Base-by-base conservation (phyloP, 163 green algal genomes). In the Scenedesmus sp. region DNA sequence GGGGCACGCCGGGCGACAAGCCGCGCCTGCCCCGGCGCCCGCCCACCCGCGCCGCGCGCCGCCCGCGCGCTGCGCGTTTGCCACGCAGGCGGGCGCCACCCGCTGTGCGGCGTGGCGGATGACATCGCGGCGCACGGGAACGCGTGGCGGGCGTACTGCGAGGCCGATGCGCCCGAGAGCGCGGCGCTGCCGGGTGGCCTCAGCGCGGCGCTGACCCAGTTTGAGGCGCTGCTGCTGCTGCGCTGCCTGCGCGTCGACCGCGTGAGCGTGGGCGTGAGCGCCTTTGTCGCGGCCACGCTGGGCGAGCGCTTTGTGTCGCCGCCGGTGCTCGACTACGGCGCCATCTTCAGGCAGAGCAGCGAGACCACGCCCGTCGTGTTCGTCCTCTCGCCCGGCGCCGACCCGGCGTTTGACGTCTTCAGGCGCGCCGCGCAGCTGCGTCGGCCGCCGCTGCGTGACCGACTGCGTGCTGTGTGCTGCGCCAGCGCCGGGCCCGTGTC, bases 351-450 rank as follows among this genome's bases (percentile, higher is more conserved):
- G 56, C 88, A 95, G 77, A 93, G 83, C 69, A 92, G 65, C 13
- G 73, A 88, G 44, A 83, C 80, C 26, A 96, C 92, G 50, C 93
- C 93, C 29, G 90, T 97, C 54, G 86, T 97, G 31, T 97, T 97
- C 81, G 86, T 97, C 51, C 90, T 97, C 28, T 95, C 89, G 26
- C 93, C 93, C 4, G 92, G 88, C 28, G 92, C 92, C 3, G 93
- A 97, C 79, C 93, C 93, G 7, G 89, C 91, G 34, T 96, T 96
- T 85, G 93, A 96, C 70, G 87, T 97, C 39, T 95, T 96, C 87
- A 93, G 62, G 74, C 67, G 54, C 7, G 72, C 29, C 11, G 39
- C n/a, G n/a, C n/a, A n/a, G n/a, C n/a, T n/a, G n/a, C n/a, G n/a
- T n/a, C n/a, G n/a, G n/a, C n/a, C n/a, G n/a, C n/a, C n/a, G n/a